phyloP scores from a whole-genome alignment of 345 rosid species.

The Eucalyptus cloeziana region DNA sequence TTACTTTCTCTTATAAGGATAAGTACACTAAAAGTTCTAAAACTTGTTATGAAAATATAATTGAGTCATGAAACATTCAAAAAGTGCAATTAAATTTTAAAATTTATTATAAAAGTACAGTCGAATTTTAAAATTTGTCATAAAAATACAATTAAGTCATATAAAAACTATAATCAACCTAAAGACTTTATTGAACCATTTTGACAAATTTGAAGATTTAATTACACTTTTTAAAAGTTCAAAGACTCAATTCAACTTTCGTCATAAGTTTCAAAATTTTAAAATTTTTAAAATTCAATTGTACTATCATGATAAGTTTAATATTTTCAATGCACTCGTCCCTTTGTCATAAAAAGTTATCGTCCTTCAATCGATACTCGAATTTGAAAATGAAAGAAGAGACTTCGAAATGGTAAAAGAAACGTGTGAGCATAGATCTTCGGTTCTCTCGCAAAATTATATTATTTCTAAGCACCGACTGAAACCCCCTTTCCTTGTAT shows the following conservation, averaged over 20 bases:
- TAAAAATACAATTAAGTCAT: accelerated
- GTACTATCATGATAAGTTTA: accelerated
- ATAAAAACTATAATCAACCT: not conserved
- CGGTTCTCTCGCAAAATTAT: not conserved
- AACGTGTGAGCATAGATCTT: not conserved
- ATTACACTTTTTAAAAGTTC: accelerated
- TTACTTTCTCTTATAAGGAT: accelerated
- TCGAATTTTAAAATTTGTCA: accelerated
- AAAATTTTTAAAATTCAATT: accelerated
- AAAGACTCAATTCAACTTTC: accelerated
- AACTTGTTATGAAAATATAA: accelerated
- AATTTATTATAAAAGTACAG: accelerated
- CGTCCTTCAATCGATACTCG: not conserved
- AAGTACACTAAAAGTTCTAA: accelerated
- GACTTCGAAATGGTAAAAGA: not conserved
- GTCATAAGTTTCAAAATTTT: accelerated
- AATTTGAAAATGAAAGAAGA: not conserved
- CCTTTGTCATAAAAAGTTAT: not conserved
- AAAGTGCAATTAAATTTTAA: accelerated
- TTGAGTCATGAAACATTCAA: accelerated
- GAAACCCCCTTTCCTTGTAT: not conserved
- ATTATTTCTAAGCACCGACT: not conserved
- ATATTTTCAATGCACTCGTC: too few species aligned
- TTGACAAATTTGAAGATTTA: accelerated
- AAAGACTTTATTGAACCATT: accelerated